Evolutionary conservation across 257 asterid species (phyloP).

Genomic region (Fraxinus quadrangulata): DNA sequence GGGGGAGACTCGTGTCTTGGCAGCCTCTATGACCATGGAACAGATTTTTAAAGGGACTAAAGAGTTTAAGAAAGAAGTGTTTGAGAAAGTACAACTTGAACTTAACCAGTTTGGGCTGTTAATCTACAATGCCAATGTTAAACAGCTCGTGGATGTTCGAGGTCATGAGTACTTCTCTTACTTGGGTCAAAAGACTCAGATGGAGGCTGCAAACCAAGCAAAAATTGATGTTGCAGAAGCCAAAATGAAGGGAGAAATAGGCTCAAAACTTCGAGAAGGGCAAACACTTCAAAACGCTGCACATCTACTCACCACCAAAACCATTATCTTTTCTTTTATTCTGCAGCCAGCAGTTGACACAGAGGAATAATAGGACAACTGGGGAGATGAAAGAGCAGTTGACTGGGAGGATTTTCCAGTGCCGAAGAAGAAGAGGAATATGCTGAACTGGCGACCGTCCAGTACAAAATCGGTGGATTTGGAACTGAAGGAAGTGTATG

Average conservation of each 20-base stretch:
- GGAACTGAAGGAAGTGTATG: no score
- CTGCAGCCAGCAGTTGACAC: no score
- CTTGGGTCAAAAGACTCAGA: slow-evolving; percentile 65
- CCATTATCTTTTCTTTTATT: no score
- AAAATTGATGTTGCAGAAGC: slow-evolving; percentile 62
- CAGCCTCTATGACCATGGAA: slow-evolving; percentile 80
- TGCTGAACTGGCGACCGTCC: no score
- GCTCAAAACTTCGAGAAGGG: slow-evolving; percentile 50
- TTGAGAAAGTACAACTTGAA: slow-evolving; percentile 66
- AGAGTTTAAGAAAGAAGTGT: slow-evolving; percentile 59
- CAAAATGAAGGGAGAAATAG: slow-evolving; percentile 64
- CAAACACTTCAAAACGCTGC: slow-evolving; percentile 55
- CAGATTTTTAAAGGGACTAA: slow-evolving; percentile 60
- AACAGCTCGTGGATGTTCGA: slow-evolving; percentile 65
- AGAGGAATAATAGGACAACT: no score
- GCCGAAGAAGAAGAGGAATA: no score
- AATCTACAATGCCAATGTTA: slow-evolving; percentile 71
- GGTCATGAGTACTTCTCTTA: slow-evolving; percentile 74
- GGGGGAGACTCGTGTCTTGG: slow-evolving; percentile 71
- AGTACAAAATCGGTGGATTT: no score
- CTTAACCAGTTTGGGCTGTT: slow-evolving; percentile 64
- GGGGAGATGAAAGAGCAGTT: no score
- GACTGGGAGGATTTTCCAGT: no score
- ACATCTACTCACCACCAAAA: no score
- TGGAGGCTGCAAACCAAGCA: slow-evolving; percentile 73